phyloP scores from a whole-genome alignment of 257 asterid genomes.

The Gentiana dahurica region DNA sequence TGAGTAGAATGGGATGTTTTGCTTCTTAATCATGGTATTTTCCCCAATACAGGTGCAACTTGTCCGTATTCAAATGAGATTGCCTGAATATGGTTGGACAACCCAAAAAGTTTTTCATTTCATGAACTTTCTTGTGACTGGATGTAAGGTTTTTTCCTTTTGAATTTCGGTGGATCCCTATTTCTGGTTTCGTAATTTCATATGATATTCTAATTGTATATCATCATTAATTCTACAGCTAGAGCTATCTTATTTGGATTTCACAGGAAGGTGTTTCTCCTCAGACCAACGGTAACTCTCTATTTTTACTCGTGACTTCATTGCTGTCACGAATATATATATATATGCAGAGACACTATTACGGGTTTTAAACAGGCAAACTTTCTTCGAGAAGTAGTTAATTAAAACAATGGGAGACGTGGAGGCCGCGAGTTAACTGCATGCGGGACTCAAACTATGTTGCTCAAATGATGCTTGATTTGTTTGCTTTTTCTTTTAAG shows the following conservation, averaged over 20 bases:
- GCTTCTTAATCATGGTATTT: background rate
- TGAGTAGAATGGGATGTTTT: background rate
- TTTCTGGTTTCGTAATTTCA: background rate
- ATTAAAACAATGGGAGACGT: background rate
- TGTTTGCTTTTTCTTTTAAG: background rate
- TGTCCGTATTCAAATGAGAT: slow-evolving; percentile 22
- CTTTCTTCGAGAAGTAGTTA: background rate
- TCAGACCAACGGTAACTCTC: slow-evolving; percentile 14
- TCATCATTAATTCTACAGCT: slow-evolving; percentile 9
- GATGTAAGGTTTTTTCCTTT: slow-evolving; percentile 22
- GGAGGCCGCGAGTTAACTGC: background rate
- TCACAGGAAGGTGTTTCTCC: slow-evolving; percentile 12
- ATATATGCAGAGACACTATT: background rate
- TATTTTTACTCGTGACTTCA: background rate
- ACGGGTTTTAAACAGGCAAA: background rate
- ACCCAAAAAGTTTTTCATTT: slow-evolving; percentile 32
- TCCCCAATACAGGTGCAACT: slow-evolving; percentile 27
- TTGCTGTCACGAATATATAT: no score
- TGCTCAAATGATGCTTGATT: background rate
- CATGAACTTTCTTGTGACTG: slow-evolving; percentile 30
- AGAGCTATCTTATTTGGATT: slow-evolving; percentile 23
- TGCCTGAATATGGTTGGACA: slow-evolving; percentile 34
- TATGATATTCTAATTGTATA: background rate
- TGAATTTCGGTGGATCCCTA: slow-evolving; percentile 4
- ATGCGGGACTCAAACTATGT: background rate